phyloP scores from a whole-genome alignment of 495 filamentous ascomycete species.

The Xylaria venustula region DNA sequence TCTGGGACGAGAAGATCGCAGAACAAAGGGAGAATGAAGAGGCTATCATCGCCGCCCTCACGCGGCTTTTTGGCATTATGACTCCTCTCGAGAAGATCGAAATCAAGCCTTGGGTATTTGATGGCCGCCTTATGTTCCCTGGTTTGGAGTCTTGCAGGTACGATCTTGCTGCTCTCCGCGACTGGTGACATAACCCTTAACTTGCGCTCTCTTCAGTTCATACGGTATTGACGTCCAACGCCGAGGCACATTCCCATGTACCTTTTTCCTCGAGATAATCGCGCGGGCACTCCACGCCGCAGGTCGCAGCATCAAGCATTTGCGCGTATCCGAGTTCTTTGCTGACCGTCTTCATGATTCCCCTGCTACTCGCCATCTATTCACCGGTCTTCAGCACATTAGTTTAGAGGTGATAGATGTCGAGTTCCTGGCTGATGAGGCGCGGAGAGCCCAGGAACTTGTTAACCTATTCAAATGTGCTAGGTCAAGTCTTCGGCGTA shows the following conservation, averaged over 20 bases:
- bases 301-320: not conserved
- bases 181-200: not conserved
- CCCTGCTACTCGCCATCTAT: not conserved
- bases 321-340: not conserved
- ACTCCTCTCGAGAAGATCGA: not conserved
- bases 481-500: not conserved
- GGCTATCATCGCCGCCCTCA: not conserved
- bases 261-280: not conserved
- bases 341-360: not conserved
- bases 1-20: not conserved
- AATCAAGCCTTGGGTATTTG: slow-evolving; percentile 4
- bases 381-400: slow-evolving; percentile 5
- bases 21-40: not conserved
- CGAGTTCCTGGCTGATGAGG: not conserved
- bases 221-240: not conserved
- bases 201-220: not conserved
- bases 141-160: slow-evolving; percentile 4
- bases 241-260: not conserved
- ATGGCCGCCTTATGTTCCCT: not conserved
- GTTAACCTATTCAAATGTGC: slow-evolving; percentile 1
- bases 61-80: not conserved
- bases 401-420: not conserved
- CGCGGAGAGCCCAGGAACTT: not conserved
- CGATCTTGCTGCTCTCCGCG: not conserved
- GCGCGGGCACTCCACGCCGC: not conserved